phyloP scores from a whole-genome alignment of 306 rosid species.

The Gynostemma pentaphyllum region DNA sequence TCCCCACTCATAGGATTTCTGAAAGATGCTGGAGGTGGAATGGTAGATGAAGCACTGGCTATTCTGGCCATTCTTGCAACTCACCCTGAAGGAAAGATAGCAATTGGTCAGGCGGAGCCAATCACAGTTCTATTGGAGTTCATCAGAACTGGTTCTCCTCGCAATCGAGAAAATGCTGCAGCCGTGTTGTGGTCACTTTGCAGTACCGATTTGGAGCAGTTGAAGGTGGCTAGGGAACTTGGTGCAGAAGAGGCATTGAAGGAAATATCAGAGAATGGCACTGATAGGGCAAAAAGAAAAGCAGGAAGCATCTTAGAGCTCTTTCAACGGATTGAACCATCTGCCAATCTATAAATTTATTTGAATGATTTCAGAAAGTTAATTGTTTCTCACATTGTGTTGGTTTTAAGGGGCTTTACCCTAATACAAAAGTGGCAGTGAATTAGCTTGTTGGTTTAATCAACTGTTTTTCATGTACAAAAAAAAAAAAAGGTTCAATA shows the following conservation, averaged over 20 bases:
- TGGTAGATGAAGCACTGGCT: slow-evolving; percentile 96
- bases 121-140: slow-evolving; percentile 65
- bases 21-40: slow-evolving; percentile 84
- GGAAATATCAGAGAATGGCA: slow-evolving; percentile 81
- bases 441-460: not conserved
- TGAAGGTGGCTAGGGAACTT: slow-evolving; percentile 61
- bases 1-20: slow-evolving; percentile 60
- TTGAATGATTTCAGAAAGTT: not conserved
- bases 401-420: not conserved
- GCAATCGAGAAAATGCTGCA: slow-evolving; percentile 86
- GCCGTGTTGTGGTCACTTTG: slow-evolving; percentile 87
- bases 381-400: not conserved
- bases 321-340: slow-evolving; percentile 42
- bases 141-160: slow-evolving; percentile 82
- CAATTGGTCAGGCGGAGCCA: slow-evolving; percentile 61
- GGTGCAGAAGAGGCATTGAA: slow-evolving; percentile 76
- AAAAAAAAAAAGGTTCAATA: no score
- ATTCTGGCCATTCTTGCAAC: slow-evolving; percentile 81
- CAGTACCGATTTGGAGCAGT: slow-evolving; percentile 44
- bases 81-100: slow-evolving; percentile 75
- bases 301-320: slow-evolving; percentile 66
- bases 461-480: not conserved
- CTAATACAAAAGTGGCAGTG: not conserved
- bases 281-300: slow-evolving; percentile 93
- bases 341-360: slow-evolving; percentile 13